Base-by-base conservation (phyloP, 108 stramenopile species). In the Cyclotella kingstonii region DNA sequence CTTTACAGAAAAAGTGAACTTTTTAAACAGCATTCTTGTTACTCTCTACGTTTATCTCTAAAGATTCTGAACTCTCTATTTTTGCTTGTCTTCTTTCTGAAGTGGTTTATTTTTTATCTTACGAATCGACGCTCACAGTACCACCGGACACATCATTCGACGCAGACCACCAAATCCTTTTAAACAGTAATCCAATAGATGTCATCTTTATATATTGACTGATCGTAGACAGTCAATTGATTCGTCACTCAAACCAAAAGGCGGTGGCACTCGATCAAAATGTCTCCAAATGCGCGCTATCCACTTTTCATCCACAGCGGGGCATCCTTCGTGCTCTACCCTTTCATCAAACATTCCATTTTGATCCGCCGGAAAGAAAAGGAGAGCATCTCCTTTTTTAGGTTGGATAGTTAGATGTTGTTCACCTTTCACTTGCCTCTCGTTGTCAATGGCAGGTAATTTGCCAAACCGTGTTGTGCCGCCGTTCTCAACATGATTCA, bases 221-320 rank as follows among this genome's bases (percentile, higher is more conserved):
- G 11, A 36, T 36, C 36, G 49, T 52, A 39, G n/a, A n/a, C 25
- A 25, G 40, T 53, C 14, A 0, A 68, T 68, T 0, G 58, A 59
- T 23, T 47, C 51, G 41, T 86, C 83, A 42, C 81, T 72, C 5
- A 89, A 55, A 33, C 87, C 87, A 56, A 81, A 89, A 15, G 87
- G 87, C 28, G 87, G 82, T 25, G 84, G 82, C 0, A 86, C 84
- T 11, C 84, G 50, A 27, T 67, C 36, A 5, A 65, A 54, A 54
- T 90, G 88, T 39, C 82, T 54, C 90, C 90, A 91, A 29, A 91
- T 87, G 17, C 86, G 65, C 14, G 84, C 90, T 55, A 91, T 86
- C 85, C 86, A 87, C 49, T 91, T 91, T 57, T 84, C 83, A 64
- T 86, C 86, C 4, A 84, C 66, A 1, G 90, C 86, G 1, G 83